Evolutionary conservation across 2,329 filamentous ascomycete genomes (phyloP).

Genomic region (Delphinella strobiligena): DNA sequence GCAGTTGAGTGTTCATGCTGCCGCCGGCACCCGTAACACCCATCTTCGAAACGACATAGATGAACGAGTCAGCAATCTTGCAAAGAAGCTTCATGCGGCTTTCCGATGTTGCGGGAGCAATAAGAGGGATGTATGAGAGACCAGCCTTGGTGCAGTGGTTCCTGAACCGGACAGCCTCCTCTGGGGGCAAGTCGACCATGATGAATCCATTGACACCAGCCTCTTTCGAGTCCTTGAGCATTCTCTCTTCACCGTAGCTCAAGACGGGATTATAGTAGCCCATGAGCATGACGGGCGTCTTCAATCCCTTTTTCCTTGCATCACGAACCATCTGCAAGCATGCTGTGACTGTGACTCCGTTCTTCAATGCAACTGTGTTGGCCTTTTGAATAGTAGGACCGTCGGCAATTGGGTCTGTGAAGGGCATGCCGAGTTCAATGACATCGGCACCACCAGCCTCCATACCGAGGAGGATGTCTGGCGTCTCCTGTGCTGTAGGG

Average conservation of each 20-base stretch:
- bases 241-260: constrained; percentile 82
- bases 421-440: constrained; percentile 90
- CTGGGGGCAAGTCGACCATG: constrained; percentile 86
- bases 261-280: constrained; percentile 97
- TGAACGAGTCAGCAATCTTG: constrained; percentile 94
- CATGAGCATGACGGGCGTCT: constrained; percentile 82
- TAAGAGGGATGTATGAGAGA: constrained; percentile 92
- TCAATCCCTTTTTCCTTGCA: constrained; percentile 65
- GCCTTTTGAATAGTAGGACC: constrained; percentile 93
- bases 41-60: constrained; percentile 96
- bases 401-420: constrained; percentile 96
- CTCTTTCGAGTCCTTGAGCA: constrained; percentile 71
- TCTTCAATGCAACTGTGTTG: constrained; percentile 77
- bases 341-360: constrained; percentile 73
- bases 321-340: constrained; percentile 75
- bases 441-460: constrained; percentile 89
- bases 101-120: constrained; percentile 87
- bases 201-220: constrained; percentile 94
- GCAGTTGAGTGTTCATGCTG: constrained; percentile 67
- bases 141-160: constrained; percentile 68
- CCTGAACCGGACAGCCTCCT: constrained; percentile 89
- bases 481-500: constrained; percentile 69
- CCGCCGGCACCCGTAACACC: constrained; percentile 89
- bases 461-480: constrained; percentile 75
- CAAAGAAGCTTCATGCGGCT: constrained; percentile 90